Base-by-base conservation (phyloP, 148 eudicot genomes). In the Fagopyrum tataricum region DNA sequence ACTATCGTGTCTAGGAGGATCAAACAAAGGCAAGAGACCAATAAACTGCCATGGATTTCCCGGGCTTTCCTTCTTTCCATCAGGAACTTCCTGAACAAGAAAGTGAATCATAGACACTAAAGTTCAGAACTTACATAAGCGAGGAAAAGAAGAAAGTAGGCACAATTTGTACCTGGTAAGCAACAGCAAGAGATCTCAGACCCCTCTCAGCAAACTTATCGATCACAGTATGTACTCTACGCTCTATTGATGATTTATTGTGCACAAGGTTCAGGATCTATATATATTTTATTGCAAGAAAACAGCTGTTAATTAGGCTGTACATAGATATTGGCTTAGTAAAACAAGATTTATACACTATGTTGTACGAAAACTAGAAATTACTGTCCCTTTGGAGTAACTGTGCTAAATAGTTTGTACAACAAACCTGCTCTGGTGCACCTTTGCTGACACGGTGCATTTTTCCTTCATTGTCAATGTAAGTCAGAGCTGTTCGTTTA, bases 1-100 rank as follows among this genome's bases (percentile, higher is more conserved):
- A 75, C 89, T 86, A 73, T 86, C 89, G 79, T 86, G 89, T 48
- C 87, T 78, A 10, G 87, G 89, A 23, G 89, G 87, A 73, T 86
- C 87, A 84, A 86, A 86, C 37, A 86, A 80, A 78, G 87, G 87
- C 79, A 86, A 21, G 44, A 86, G 84, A n/a, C 82, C 85, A 18
- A 84, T 47, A 43, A 86, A 82, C 76, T 78, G 84, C 89, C 89
- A 86, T 17, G 82, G 84, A 73, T 82, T 81, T 70, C 89, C 89
- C 4, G 77, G 64, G 43, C 85, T 82, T 18, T 84, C 89, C 71
- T 80, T 86, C 31, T 26, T 74, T 52, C 84, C 81, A 15, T 84
- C 85, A 47, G 89, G 84, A 76, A 86, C 85, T 74, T 82, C 89
- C 89, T 84, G 84, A 44, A 55, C 23, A 42, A 49, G 70, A 55